A percentile compares a stretch with the other conserved stretches of the same genome.
These are phyloP conservation scores for Yarrowia osloensis DNA, from an alignment of 805 yeast genomes.

Conservation along the genomic window DNA sequence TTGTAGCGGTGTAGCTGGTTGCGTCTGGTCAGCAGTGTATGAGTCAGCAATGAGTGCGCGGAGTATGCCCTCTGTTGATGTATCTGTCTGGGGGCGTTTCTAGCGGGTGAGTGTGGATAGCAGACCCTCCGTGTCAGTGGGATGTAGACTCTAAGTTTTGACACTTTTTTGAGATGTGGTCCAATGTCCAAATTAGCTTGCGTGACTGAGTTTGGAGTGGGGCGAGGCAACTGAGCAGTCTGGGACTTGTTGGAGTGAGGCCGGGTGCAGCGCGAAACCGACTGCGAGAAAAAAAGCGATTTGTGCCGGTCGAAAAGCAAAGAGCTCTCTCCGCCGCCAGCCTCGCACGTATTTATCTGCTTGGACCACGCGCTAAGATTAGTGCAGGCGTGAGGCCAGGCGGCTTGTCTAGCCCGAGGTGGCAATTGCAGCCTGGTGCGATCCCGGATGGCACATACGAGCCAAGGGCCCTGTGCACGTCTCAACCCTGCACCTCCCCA, in stretches of 20 bases:
- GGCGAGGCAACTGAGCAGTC: conserved; percentile 22
- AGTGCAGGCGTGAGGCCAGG: conserved; percentile 14
- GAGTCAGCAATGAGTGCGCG: background rate
- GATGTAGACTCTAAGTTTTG: conserved; percentile 26
- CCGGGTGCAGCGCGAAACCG: too few species aligned
- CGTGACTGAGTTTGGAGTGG: conserved; percentile 24
- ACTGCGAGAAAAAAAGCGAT: too few species aligned
- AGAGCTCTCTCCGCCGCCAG: too few species aligned
- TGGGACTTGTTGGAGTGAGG: too few species aligned
- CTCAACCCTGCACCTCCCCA: background rate
- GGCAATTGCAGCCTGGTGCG: background rate
- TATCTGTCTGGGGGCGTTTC: too few species aligned
- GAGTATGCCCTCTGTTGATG: too few species aligned
- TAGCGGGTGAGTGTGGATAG: too few species aligned
- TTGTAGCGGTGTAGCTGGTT: background rate
- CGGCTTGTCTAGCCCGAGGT: conserved; percentile 6
- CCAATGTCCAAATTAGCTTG: conserved; percentile 29
- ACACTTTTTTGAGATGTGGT: conserved; percentile 29
- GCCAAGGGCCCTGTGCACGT: too few species aligned
- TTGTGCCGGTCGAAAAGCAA: too few species aligned
- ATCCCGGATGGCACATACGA: too few species aligned
- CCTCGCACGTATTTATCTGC: background rate
- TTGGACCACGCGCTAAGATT: background rate
- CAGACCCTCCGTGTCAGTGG: conserved; percentile 18
- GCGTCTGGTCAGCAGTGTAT: background rate